Conservation (phyloP, 2,329 filamentous ascomycete genomes). For the Fusarium clavum region DNA sequence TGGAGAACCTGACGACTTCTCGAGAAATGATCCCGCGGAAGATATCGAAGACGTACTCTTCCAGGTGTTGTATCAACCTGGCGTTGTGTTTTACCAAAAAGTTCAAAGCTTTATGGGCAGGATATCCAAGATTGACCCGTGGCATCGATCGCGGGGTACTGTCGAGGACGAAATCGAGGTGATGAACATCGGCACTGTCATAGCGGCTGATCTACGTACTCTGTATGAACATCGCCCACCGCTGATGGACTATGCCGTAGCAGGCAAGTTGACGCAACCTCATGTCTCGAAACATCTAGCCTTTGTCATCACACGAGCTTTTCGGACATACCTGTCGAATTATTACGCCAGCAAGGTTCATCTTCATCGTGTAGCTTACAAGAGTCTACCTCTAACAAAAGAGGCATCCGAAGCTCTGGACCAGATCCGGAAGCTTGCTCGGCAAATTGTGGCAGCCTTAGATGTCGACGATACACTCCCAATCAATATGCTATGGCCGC, state of each 20-base stretch:
- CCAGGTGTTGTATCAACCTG: constrained; percentile 66
- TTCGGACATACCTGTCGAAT: constrained; percentile 66
- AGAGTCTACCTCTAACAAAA: constrained; percentile 62
- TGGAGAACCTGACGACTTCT: constrained; percentile 44
- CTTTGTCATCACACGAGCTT: constrained; percentile 63
- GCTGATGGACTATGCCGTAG: constrained; percentile 67
- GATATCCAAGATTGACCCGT: constrained; percentile 67
- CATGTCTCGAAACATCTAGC: constrained; percentile 62
- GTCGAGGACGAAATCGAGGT: constrained; percentile 69
- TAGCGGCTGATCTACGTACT: constrained; percentile 61
- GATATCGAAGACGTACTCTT: constrained; percentile 64
- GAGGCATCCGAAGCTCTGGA: constrained; percentile 60
- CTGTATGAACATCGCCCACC: constrained; percentile 63
- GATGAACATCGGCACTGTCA: constrained; percentile 64
- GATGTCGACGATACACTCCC: constrained; percentile 60
- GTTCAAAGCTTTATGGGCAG: constrained; percentile 68
- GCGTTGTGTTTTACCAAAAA: constrained; percentile 68
- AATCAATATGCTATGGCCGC: constrained; percentile 68
- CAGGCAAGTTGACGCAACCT: constrained; percentile 61
- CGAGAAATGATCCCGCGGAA: constrained; percentile 42
- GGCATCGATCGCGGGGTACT: constrained; percentile 66
- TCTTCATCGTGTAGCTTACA: constrained; percentile 68
- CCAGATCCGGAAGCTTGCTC: constrained; percentile 61
- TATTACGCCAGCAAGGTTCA: constrained; percentile 68
- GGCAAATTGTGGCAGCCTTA: constrained; percentile 56